These are phyloP conservation scores for Candida sithepensis DNA, from an alignment of 805 yeast species.

Conservation along the genomic window DNA sequence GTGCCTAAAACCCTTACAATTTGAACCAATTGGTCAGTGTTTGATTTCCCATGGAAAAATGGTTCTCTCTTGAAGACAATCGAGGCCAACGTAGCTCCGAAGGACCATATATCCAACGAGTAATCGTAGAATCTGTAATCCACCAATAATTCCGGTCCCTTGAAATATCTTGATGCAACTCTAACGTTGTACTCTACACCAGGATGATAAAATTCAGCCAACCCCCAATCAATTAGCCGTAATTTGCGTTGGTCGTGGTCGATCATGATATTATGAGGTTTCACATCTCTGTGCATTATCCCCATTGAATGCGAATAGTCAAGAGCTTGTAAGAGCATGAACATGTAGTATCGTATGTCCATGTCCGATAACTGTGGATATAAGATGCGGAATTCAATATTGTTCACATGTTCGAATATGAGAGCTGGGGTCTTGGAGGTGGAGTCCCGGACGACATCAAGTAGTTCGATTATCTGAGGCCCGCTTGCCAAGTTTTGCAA, in stretches of 20 bases:
- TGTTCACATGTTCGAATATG: slow-evolving; percentile 79
- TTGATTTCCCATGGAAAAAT: slow-evolving; percentile 86
- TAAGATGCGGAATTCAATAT: slow-evolving; percentile 75
- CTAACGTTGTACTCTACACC: slow-evolving; percentile 88
- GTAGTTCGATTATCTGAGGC: slow-evolving; percentile 71
- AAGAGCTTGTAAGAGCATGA: slow-evolving; percentile 74
- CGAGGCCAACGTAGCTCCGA: slow-evolving; percentile 90
- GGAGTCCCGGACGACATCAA: slow-evolving; percentile 80
- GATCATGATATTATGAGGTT: slow-evolving; percentile 95
- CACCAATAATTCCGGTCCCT: slow-evolving; percentile 88
- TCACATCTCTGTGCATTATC: slow-evolving; percentile 92
- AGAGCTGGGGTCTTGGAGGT: slow-evolving; percentile 81
- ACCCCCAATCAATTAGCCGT: slow-evolving; percentile 91
- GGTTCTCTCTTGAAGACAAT: slow-evolving; percentile 89
- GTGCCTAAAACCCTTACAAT: slow-evolving; percentile 87
- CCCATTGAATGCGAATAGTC: slow-evolving; percentile 94
- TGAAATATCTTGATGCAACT: slow-evolving; percentile 89
- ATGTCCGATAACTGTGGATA: slow-evolving; percentile 72
- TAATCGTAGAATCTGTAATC: slow-evolving; percentile 88
- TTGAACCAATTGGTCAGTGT: slow-evolving; percentile 87
- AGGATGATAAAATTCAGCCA: slow-evolving; percentile 90
- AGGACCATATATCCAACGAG: slow-evolving; percentile 89
- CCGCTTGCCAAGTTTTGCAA: slow-evolving; percentile 82
- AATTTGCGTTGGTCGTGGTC: slow-evolving; percentile 70
- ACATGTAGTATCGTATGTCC: slow-evolving; percentile 82